Base-by-base conservation (phyloP, 73 alveolate genomes). In the Blepharisma stoltei region DNA sequence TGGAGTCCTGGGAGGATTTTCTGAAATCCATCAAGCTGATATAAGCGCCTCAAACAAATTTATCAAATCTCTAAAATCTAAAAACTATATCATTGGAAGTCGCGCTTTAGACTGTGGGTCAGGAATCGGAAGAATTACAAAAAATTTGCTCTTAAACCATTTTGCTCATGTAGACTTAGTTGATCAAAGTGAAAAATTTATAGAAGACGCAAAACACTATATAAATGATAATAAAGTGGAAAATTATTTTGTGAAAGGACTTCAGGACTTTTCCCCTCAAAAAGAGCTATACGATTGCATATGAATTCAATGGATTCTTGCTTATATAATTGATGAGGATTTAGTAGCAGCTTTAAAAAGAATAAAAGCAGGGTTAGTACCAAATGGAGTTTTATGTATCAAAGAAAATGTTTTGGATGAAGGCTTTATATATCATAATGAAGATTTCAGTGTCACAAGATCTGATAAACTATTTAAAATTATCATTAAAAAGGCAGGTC, bases 121-220 rank as follows among this genome's bases (percentile, higher is more conserved):
- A n/a, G 97, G 97, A 50, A 90, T 90, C 14, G 97, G 97, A 37
- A 78, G 97, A 80, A 84, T 90, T 3, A 78, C 94, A 7, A 89
- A 88, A 68, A 60, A 71, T n/a, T 66, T 90, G 32, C 84, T 90
- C 7, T n/a, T 75, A 46, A 81, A 87, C 38, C 21, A 76, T 45
- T 90, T 88, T 76, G 88, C 88, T 0, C 69, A 70, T 21, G 83
- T 83, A 7, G 97, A 90, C 77, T 70, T 90, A 27, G 71, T 90
- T 0, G 97, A 90, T 55, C 92, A 86, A 47, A 55, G 83, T 41
- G 83, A 53, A 45, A 87, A 69, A 32, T 77, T 77, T 47, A 71
- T 89, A 18, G 82, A 82, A n/a, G 77, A 88, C 73, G 92, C 92
- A 32, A 87, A 60, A 44, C 68, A 54, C 5, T 70, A 87, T 27